phyloP scores from a whole-genome alignment of 2,329 filamentous ascomycete genomes.

The Aspergillus carbonarius region DNA sequence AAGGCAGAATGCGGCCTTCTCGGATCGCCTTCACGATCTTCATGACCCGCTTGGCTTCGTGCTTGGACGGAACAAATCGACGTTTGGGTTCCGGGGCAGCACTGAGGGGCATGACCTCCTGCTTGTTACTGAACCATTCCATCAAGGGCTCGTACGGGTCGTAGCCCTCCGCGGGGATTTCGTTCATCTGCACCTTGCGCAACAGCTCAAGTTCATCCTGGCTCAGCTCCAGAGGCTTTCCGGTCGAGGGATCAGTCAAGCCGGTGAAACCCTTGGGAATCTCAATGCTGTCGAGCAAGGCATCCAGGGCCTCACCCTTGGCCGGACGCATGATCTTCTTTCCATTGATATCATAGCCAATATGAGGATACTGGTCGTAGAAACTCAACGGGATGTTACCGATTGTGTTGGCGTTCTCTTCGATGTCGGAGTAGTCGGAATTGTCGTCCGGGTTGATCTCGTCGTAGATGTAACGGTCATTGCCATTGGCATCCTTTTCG shows the following conservation, averaged over 20 bases:
- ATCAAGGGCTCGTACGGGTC: slow-evolving; percentile 93
- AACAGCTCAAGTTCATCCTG: slow-evolving; percentile 86
- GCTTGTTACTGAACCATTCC: slow-evolving; percentile 87
- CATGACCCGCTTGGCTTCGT: slow-evolving; percentile 94
- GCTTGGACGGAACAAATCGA: slow-evolving; percentile 92
- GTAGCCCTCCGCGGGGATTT: slow-evolving; percentile 82
- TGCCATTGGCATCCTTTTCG: slow-evolving; percentile 83
- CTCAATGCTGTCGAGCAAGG: slow-evolving; percentile 92
- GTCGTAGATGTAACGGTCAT: slow-evolving; percentile 84
- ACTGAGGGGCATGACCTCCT: slow-evolving; percentile 92
- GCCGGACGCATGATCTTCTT: slow-evolving; percentile 97
- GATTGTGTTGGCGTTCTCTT: slow-evolving; percentile 82
- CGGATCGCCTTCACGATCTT: slow-evolving; percentile 95
- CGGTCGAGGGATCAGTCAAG: slow-evolving; percentile 88
- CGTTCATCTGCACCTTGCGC: slow-evolving; percentile 83
- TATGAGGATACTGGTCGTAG: slow-evolving; percentile 97
- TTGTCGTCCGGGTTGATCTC: slow-evolving; percentile 95
- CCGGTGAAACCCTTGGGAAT: slow-evolving; percentile 97
- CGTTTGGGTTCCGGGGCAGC: slow-evolving; percentile 94
- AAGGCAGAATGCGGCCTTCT: slow-evolving; percentile 90
- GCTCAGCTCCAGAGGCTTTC: slow-evolving; percentile 84
- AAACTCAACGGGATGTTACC: slow-evolving; percentile 91
- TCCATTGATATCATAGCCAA: slow-evolving; percentile 98
- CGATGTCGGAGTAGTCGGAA: slow-evolving; percentile 87
- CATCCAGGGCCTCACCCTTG: slow-evolving; percentile 88